A percentile compares a stretch with the other conserved stretches of the same genome.
phyloP scores from a whole-genome alignment of 148 eudicot species.

The Camellia sinensis region DNA sequence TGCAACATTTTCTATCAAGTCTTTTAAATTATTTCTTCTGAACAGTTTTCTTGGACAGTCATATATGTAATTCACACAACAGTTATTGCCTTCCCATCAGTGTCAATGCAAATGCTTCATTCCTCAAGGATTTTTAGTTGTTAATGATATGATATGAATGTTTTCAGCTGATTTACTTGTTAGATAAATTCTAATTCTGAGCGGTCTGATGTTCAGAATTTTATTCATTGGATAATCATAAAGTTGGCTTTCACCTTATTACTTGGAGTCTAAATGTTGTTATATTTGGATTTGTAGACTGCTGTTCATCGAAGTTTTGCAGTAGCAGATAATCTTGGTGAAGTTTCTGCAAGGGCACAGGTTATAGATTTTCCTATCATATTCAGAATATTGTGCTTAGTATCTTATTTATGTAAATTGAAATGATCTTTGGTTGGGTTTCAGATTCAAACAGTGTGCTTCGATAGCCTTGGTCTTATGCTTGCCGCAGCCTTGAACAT shows the following conservation, averaged over 20 bases:
- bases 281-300: slow-evolving; percentile 42
- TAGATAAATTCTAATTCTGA: not conserved
- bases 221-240: not conserved
- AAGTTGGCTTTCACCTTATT: not conserved
- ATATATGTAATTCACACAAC: not conserved
- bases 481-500: slow-evolving; percentile 77
- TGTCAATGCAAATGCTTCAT: not conserved
- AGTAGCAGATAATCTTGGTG: slow-evolving; percentile 86
- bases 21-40: not conserved
- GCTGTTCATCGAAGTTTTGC: slow-evolving; percentile 97
- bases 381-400: not conserved
- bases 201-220: not conserved
- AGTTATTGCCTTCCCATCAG: not conserved
- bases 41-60: not conserved
- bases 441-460: slow-evolving; percentile 97
- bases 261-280: slow-evolving; percentile 7
- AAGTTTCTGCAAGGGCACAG: slow-evolving; percentile 95
- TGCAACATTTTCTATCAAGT: not conserved
- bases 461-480: slow-evolving; percentile 89
- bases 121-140: not conserved
- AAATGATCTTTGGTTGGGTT: slow-evolving; percentile 29
- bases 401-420: not conserved
- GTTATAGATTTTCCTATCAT: slow-evolving; percentile 30
- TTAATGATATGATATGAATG: not conserved
- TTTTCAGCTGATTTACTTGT: not conserved